Base-by-base conservation (phyloP, 441 rosid species). In the Aleurites moluccanus region DNA sequence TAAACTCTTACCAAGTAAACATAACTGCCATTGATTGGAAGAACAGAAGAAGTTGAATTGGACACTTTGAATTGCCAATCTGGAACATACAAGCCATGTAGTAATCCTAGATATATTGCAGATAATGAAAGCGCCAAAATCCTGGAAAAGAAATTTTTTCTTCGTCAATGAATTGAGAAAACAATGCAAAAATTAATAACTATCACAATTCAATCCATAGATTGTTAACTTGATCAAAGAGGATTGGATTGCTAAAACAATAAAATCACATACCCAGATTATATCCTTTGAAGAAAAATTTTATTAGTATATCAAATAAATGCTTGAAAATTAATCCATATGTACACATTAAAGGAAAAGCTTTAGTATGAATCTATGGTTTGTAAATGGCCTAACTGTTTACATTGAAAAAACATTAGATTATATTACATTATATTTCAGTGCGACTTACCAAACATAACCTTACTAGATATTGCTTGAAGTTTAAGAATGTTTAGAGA, bases 81-180 rank as follows among this genome's bases (percentile, higher is more conserved):
- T 11, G 84, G 84, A 75, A 78, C 81, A 40, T 78, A 81, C 25
- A 81, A 21, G 23, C 84, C 81, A 63, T 81, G 64, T 62, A 75
- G 18, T 47, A 78, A 64, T 28, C 79, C 72, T 67, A 71, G 35
- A 30, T 77, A 78, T 4, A 81, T 20, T 4, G 81, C 81, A 63
- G 67, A 67, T 16, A 81, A 33, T 42, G 74, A 56, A 71, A 81
- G 25, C 25, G 75, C 81, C 25, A 64, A 63, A 38, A 70, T 3
- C 81, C 84, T 81, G 72, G 52, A 63, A 45, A 73, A 62, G 67
- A 57, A 13, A 3, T 21, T 3, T 18, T 73, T 61, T 10, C 72
- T 60, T 68, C 52, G 23, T 67, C 38, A 77, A 14, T n/a, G 21
- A 73, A 67, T 56, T 35, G 20, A 47, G 45, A 57, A 23, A 65